Evolutionary conservation across 2,329 filamentous ascomycete species (phyloP), one percentile per base, ranked within the genome.

Genomic region (Fusarium bulbicola): DNA sequence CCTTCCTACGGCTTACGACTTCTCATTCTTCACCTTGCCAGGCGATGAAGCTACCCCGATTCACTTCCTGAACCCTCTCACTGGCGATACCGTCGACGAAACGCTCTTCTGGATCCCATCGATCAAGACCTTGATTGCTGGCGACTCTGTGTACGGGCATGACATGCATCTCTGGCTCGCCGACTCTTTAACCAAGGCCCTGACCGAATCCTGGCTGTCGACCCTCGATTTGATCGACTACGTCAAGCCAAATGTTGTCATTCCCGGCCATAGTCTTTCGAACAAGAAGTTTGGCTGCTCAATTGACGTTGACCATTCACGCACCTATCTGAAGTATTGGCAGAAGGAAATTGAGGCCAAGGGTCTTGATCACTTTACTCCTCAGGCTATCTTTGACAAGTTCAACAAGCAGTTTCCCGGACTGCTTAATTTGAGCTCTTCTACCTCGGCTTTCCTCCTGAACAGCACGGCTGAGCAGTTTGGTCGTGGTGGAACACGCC

Each of bases 51-150:
- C 34, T 1, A 53, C 50, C 3, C 50, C 50, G 2, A 53, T 53
- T 8, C 34, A 53, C 5, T 53, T 53, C 24, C 13, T 53, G 24
- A 37, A 26, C 24, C 50, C 50, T 5, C n/a, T 53, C 4, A 53
- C 34, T 0, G 50, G 50, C 10, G 50, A 53, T 0, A 53, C 50
- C 0, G 34, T 53, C 10, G 50, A 37, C 1, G 34, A 53, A 1
- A 53, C 50, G 4, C 50, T 53, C 2, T 53, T 53, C 2, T 53
- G 50, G 50, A 53, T 53, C 1, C 50, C 50, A 0, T 37, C 50
- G 0, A 37, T 21, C 13, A 37, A 37, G 34, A 53, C 20, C 2
- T 28, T 53, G 24, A 53, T 53, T 1, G 50, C 50, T 4, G 50
- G 50, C 0, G 50, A 53, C 20, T 21, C 34, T 3, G 50, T 53